Percentiles rank a stretch among this genome's conserved stretches.
Evolutionary conservation across 78 protist species (phyloP).

Genomic region (Dictyostelium purpureum): DNA sequence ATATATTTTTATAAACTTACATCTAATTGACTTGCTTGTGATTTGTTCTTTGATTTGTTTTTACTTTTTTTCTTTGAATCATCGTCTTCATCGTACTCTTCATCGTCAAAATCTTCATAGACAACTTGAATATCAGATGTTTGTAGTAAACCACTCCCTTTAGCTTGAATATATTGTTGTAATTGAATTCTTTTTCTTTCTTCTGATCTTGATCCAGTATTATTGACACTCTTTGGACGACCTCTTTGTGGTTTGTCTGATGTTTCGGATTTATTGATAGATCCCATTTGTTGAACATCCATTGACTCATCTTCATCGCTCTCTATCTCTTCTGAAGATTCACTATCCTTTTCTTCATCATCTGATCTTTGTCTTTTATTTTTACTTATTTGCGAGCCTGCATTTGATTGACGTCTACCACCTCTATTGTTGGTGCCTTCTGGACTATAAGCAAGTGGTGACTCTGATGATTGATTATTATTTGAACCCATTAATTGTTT

Average conservation of each 20-base stretch:
- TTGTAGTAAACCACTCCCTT: background rate
- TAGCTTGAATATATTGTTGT: slow-evolving; percentile 16
- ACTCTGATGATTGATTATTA: background rate
- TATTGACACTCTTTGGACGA: slow-evolving; percentile 1
- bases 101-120: background rate
- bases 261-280: background rate
- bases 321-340: background rate
- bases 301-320: background rate
- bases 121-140: too few relatives aligned
- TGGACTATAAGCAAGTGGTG: background rate
- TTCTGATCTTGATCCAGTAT: slow-evolving; percentile 7
- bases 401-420: background rate
- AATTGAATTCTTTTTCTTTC: slow-evolving; percentile 7
- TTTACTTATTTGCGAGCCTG: background rate
- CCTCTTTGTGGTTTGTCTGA: background rate
- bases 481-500: background rate
- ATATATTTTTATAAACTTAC: background rate
- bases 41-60: background rate
- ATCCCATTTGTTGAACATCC: background rate
- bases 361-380: slow-evolving; percentile 16
- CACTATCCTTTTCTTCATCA: background rate
- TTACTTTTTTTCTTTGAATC: slow-evolving; percentile 10
- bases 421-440: background rate
- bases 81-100: background rate
- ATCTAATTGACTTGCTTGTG: slow-evolving; percentile 4